Evolutionary conservation across 2,329 filamentous ascomycete species (phyloP).

Genomic region (Alternaria infectoria): DNA sequence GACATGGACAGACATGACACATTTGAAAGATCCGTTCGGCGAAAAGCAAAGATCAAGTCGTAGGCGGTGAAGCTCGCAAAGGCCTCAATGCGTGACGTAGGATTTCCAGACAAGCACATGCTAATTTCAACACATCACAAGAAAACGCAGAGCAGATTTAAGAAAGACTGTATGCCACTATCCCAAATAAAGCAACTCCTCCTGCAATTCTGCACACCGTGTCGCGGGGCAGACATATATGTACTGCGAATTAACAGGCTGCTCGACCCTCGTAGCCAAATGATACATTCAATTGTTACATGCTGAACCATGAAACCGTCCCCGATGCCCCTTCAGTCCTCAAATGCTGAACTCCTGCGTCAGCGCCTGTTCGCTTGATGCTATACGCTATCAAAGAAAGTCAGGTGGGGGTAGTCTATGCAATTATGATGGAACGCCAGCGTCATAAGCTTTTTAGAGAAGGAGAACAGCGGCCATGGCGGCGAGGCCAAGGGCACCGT

Average conservation of each 20-base stretch:
- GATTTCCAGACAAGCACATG: neutral
- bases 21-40: neutral
- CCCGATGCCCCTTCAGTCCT: conserved; percentile 31
- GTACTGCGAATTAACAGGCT: conserved; percentile 45
- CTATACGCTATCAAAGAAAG: conserved; percentile 43
- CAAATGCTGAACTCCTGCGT: conserved; percentile 28
- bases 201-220: conserved; percentile 25
- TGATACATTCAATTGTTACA: conserved; percentile 46
- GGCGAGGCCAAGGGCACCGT: conserved; percentile 52
- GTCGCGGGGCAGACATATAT: conserved; percentile 28
- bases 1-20: neutral
- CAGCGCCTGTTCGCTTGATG: conserved; percentile 34
- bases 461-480: conserved; percentile 57
- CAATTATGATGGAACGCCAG: conserved; percentile 47
- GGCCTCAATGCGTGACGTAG: neutral
- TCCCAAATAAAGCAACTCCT: conserved; percentile 28
- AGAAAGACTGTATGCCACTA: conserved; percentile 39
- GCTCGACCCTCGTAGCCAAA: conserved; percentile 41
- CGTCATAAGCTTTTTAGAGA: conserved; percentile 50
- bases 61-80: neutral
- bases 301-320: conserved; percentile 36
- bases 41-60: neutral
- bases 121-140: conserved; percentile 6
- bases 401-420: conserved; percentile 49
- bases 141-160: conserved; percentile 30